Evolutionary conservation across 2,329 filamentous ascomycete genomes (phyloP), one percentile per base, ranked within the genome.

Genomic region (Hypoxylon sp.): DNA sequence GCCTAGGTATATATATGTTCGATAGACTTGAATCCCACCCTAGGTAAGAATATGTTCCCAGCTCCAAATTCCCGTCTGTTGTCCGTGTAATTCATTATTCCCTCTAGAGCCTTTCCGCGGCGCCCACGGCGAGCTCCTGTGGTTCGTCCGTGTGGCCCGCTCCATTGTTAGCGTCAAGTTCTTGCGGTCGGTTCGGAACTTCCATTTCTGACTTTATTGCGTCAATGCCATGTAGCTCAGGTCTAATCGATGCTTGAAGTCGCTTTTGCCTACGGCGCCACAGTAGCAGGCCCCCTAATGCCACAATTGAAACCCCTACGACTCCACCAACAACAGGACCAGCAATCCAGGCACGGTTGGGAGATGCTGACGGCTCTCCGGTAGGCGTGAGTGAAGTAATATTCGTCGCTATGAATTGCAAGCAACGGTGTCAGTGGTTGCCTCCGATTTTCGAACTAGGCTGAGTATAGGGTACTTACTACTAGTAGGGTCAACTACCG

Each of bases 331-430:
- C 61, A 39, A 53, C 31, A 17, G 68, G 64, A 2, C 64, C 65
- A 29, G 61, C 65, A 47, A 70, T 65, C 68, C 61, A 70, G 5
- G 56, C 53, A n/a, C 14, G 52, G 17, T 26, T 68, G 0, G 9
- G 14, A 6, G 33, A 13, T 6, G 31, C 5, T 33, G 17, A 13
- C 14, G 14, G 22, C 1, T 48, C 52, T 1, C 31, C 2, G 3
- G 2, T 31, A 26, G 35, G 11, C 3, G 52, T 29, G 19, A 33
- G 46, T 11, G 50, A 9, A 2, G 33, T 4, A n/a, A 11, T 29
- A 44, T 8, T 17, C 10, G 33, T 56, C 11, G 13, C 54, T 63
- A 50, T 1, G 14, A 35, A 31, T 4, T 17, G 11, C 63, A 42
- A 60, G 58, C 29, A 6, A 8, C n/a, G 39, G 19, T 26, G 14